Evolutionary conservation across 192 early-diverging fungal species (phyloP).

Genomic region (Mortierella antarctica): DNA sequence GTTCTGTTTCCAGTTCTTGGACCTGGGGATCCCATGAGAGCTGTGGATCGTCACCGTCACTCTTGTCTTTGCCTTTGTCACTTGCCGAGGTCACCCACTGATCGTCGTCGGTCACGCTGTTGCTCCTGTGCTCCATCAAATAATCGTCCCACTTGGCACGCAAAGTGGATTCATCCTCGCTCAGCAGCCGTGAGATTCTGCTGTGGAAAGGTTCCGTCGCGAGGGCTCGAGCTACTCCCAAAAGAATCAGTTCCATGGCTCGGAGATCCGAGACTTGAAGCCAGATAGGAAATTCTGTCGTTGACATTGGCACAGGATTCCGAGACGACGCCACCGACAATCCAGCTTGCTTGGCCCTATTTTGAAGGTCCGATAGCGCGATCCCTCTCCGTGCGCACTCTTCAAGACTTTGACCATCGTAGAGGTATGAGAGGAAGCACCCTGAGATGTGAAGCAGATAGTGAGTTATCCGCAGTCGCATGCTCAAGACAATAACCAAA

Average conservation of each 20-base stretch:
- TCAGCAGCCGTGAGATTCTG: background rate
- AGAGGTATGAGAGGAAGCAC: constrained; percentile 24
- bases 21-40: too few relatives aligned
- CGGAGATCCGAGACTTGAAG: constrained; percentile 6
- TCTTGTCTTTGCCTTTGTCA: too few relatives aligned
- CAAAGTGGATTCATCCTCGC: background rate
- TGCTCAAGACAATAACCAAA: constrained; percentile 15
- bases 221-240: constrained; percentile 11
- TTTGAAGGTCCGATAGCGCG: constrained; percentile 1
- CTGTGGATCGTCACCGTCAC: too few relatives aligned
- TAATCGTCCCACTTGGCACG: constrained; percentile 7
- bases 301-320: background rate
- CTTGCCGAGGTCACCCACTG: constrained; percentile 1
- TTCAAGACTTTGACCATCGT: constrained; percentile 7
- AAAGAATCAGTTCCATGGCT: constrained; percentile 10
- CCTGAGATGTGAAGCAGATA: constrained; percentile 20
- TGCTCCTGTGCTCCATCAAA: background rate
- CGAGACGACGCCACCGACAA: constrained; percentile 5
- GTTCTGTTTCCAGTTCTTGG: too few relatives aligned
- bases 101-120: background rate
- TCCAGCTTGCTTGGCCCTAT: background rate
- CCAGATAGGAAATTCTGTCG: constrained; percentile 13
- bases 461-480: constrained; percentile 10
- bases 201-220: constrained; percentile 1
- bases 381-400: constrained; percentile 1